phyloP scores from a whole-genome alignment of 2,329 filamentous ascomycete species.

The Curvularia lunata region DNA sequence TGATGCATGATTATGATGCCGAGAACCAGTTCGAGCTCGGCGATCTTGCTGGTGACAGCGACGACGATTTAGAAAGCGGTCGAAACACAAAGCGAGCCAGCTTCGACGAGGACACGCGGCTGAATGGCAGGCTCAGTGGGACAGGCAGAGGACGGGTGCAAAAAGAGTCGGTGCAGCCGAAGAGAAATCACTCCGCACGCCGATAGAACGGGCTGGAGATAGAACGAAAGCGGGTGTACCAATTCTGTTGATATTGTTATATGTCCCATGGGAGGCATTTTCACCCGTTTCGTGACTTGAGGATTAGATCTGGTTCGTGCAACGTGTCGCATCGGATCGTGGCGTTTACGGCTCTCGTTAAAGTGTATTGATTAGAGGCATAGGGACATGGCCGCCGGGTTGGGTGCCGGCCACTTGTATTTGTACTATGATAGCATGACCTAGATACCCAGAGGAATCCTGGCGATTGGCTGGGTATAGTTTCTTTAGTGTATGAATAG shows the following conservation, averaged over 20 bases:
- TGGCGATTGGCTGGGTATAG: conserved; percentile 9
- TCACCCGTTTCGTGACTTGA: conserved; percentile 1
- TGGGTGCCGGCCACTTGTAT: conserved; percentile 18
- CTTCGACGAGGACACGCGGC: conserved; percentile 21
- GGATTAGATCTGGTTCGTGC: conserved; percentile 3
- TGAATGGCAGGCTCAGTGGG: conserved; percentile 32
- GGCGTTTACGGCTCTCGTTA: conserved; percentile 22
- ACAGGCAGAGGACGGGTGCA: conserved; percentile 38
- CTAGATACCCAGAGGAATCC: conserved; percentile 19
- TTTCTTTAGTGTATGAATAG: conserved; percentile 12
- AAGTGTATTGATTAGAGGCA: conserved; percentile 5
- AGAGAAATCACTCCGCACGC: conserved; percentile 28
- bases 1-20: conserved; percentile 89
- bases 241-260: conserved; percentile 1
- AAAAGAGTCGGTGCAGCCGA: conserved; percentile 38
- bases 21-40: conserved; percentile 75
- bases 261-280: background rate
- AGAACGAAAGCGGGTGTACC: background rate
- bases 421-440: conserved; percentile 24
- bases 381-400: conserved; percentile 6
- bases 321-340: conserved; percentile 14
- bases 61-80: conserved; percentile 45
- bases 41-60: conserved; percentile 75
- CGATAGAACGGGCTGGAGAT: conserved; percentile 12
- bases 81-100: conserved; percentile 20